These are phyloP conservation scores for Fusarium subtropicale DNA, from an alignment of 2,329 filamentous ascomycete genomes.

Conservation along the genomic window DNA sequence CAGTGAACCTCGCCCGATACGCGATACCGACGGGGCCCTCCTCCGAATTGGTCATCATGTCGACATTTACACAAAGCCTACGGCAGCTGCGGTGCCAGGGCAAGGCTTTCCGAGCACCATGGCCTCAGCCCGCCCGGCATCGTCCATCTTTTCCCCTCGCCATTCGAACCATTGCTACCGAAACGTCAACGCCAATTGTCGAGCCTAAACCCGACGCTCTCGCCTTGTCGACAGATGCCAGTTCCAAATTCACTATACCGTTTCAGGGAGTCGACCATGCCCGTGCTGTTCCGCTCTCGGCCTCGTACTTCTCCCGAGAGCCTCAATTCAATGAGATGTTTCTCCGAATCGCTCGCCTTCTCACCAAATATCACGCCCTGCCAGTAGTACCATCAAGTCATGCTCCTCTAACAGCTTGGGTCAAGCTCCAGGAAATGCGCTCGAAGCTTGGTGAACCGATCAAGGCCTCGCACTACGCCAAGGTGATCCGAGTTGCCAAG, in stretches of 20 bases:
- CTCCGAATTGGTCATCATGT: slow-evolving; percentile 50
- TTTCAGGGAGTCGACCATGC: slow-evolving; percentile 61
- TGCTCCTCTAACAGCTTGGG: slow-evolving; percentile 82
- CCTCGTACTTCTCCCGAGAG: slow-evolving; percentile 93
- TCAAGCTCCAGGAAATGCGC: slow-evolving; percentile 80
- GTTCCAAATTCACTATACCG: slow-evolving; percentile 43
- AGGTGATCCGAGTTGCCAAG: slow-evolving; percentile 79
- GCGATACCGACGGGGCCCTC: slow-evolving; percentile 43
- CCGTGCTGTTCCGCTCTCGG: slow-evolving; percentile 83
- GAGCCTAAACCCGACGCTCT: slow-evolving; percentile 29
- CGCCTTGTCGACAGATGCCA: slow-evolving; percentile 33
- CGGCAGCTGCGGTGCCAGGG: slow-evolving; percentile 53
- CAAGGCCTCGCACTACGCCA: slow-evolving; percentile 80
- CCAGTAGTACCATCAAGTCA: slow-evolving; percentile 75
- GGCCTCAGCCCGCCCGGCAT: slow-evolving; percentile 44
- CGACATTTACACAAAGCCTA: slow-evolving; percentile 51
- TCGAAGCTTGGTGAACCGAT: slow-evolving; percentile 77
- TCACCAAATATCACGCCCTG: slow-evolving; percentile 77
- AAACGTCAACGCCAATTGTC: slow-evolving; percentile 31
- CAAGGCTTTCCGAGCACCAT: slow-evolving; percentile 49
- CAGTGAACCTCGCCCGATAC: slow-evolving; percentile 39
- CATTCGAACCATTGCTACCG: slow-evolving; percentile 47
- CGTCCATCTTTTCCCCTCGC: slow-evolving; percentile 43
- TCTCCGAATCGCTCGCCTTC: slow-evolving; percentile 77
- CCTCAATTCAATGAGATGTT: slow-evolving; percentile 88